Percentiles rank a stretch among this genome's conserved stretches.
Conservation (phyloP, 306 rosid genomes). For the Citrullus colocynthis region DNA sequence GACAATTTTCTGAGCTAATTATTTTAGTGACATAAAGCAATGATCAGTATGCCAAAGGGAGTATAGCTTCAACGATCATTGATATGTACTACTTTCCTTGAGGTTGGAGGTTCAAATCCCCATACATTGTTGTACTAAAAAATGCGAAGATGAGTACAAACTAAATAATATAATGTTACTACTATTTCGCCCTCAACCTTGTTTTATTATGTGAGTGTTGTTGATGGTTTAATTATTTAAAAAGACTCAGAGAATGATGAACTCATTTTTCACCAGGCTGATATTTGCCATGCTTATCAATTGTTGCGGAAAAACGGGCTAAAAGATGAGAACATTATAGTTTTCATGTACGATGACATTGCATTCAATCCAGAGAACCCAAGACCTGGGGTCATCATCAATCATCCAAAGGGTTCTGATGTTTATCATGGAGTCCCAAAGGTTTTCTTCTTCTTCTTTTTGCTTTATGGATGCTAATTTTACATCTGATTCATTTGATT, state of each 20-base stretch:
- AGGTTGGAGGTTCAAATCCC: too few relatives aligned
- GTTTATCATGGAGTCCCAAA: conserved; percentile 93
- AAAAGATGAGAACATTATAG: conserved; percentile 93
- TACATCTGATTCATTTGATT: not conserved
- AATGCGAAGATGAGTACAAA: not conserved
- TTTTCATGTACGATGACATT: conserved; percentile 92
- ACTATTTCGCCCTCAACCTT: not conserved
- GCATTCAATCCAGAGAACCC: conserved; percentile 73
- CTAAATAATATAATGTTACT: not conserved
- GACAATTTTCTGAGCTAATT: not conserved
- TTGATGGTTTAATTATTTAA: not conserved
- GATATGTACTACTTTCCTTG: too few relatives aligned
- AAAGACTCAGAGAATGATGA: not conserved
- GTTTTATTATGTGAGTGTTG: not conserved
- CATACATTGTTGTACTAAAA: too few relatives aligned
- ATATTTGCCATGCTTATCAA: conserved; percentile 94
- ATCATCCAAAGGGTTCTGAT: conserved; percentile 73
- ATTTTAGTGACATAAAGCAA: not conserved
- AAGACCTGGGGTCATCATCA: conserved; percentile 78
- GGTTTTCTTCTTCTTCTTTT: conserved; percentile 28
- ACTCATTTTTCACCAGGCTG: conserved; percentile 38
- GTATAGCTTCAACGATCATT: too few relatives aligned
- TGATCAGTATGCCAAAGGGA: not conserved
- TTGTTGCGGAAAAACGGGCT: conserved; percentile 63
- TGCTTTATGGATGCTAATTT: not conserved